Evolutionary conservation across 139 green algal genomes (phyloP), one percentile per base, ranked within the genome.

Genomic region (Auxenochlorella pyrenoidosa): DNA sequence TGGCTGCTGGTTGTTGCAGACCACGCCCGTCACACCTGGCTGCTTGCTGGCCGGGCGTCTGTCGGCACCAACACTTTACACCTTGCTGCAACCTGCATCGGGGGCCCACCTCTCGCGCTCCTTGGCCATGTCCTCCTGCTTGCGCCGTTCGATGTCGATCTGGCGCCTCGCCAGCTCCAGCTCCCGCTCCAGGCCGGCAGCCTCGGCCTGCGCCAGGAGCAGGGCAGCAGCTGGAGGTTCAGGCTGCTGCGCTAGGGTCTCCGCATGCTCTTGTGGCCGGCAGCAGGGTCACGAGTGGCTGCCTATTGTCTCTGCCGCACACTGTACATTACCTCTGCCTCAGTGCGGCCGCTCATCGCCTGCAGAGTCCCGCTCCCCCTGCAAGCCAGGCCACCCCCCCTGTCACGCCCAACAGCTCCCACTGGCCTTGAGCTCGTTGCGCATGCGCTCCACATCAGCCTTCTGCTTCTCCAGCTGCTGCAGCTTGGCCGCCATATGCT

Each of bases 101-200:
- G 79, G 3, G 13, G 32, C 73, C 38, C 40, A 83, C 84, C 84
- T 36, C 59, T 99, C 96, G 0, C 94, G 80, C 91, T 99, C 96
- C 15, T 93, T 88, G 54, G 90, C 91, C 63, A 98, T 92, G 90
- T 98, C 95, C 84, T 98, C 95, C 87, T 95, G 90, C 91, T 96
- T 96, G 86, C 96, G 96, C 41, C 88, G 86, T 88, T 95, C 92
- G 0, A 38, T 43, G 15, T 93, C 88, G 54, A 94, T 75, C 41
- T 87, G 73, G 28, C 77, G 75, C n/a, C 75, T 80, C 44, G 88
- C 43, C 18, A 68, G 75, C 41, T 94, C 89, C 32, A 90, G 90
- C 84, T 96, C 94, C 5, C 80, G 87, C 83, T 96, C 94, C 72
- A 90, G 68, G 10, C 63, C 86, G 0, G 79, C 73, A n/a, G 91